Evolutionary conservation across 1,284 basidiomycete genomes (phyloP).

Genomic region (Microbotryum silenes-acaulis): DNA sequence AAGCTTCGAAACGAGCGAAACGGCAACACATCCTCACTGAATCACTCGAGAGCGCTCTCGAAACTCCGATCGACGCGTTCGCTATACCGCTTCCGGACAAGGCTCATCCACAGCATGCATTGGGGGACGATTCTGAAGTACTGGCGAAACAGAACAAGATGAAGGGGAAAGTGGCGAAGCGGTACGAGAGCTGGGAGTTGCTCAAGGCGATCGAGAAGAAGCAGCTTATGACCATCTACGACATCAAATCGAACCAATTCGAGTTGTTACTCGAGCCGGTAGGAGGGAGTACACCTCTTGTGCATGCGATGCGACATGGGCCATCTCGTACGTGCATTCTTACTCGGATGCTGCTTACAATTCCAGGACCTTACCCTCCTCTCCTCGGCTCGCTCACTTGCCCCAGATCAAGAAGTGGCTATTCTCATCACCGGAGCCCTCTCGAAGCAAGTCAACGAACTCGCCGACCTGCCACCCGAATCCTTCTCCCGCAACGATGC

Average conservation of each 20-base stretch:
- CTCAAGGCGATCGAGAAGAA: conserved; percentile 24
- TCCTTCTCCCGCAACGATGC: background rate
- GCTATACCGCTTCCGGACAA: background rate
- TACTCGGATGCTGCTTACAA: background rate
- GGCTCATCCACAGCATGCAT: background rate
- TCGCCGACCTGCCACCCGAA: conserved; percentile 29
- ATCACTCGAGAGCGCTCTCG: conserved; percentile 6
- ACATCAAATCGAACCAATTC: conserved; percentile 19
- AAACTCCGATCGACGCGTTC: conserved; percentile 4
- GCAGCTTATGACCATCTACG: conserved; percentile 20
- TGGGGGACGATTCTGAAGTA: background rate
- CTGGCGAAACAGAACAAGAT: background rate
- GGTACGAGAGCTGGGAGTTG: conserved; percentile 23
- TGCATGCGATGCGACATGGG: conserved; percentile 23
- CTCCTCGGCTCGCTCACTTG: too few species aligned
- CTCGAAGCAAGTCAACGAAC: conserved; percentile 32
- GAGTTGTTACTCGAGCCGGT: conserved; percentile 15
- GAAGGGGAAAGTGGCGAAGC: background rate
- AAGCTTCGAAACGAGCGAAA: background rate
- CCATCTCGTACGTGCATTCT: conserved; percentile 5
- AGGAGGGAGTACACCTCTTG: conserved; percentile 18
- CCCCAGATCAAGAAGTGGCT: conserved; percentile 28
- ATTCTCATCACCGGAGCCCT: conserved; percentile 32
- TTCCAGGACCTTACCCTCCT: background rate
- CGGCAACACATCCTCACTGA: conserved; percentile 5